Percentiles rank a stretch among this genome's conserved stretches.
These are phyloP conservation scores for Gonium pectorale DNA, from an alignment of 139 green algal genomes.

Conservation along the genomic window DNA sequence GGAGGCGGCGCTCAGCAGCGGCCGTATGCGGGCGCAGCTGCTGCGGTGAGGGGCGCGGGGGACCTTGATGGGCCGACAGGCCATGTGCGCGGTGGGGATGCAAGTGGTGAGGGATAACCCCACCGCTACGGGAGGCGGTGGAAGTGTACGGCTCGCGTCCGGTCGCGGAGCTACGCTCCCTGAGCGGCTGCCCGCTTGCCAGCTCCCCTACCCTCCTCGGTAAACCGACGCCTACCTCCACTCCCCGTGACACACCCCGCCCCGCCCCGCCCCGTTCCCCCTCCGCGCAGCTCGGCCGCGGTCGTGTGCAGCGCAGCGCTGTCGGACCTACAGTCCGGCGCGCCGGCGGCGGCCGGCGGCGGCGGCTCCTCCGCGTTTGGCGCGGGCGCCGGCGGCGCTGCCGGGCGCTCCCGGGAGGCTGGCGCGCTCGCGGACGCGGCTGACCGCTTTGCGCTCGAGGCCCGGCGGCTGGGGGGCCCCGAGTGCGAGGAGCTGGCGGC, in stretches of 20 bases:
- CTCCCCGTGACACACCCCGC: too few relatives aligned
- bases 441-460: conserved; percentile 48
- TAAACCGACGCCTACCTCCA: too few relatives aligned
- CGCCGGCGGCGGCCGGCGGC: neutral
- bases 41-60: conserved; percentile 32
- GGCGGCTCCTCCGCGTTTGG: neutral
- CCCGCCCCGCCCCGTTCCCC: neutral
- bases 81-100: too few relatives aligned
- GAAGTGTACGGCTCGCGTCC: too few relatives aligned
- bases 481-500: conserved; percentile 45
- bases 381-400: too few relatives aligned
- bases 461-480: conserved; percentile 38
- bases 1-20: conserved; percentile 52
- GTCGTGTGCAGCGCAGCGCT: neutral
- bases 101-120: too few relatives aligned
- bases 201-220: too few relatives aligned
- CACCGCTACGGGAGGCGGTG: too few relatives aligned
- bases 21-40: conserved; percentile 39
- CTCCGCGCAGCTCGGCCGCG: neutral
- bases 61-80: too few relatives aligned
- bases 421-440: neutral
- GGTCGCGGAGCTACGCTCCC: too few relatives aligned
- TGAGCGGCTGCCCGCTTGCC: too few relatives aligned
- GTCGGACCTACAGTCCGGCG: neutral
- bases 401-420: too few relatives aligned